Evolutionary conservation across 139 green algal species (phyloP), one percentile per base, ranked within the genome.

Genomic region (Coelastrella sp.): DNA sequence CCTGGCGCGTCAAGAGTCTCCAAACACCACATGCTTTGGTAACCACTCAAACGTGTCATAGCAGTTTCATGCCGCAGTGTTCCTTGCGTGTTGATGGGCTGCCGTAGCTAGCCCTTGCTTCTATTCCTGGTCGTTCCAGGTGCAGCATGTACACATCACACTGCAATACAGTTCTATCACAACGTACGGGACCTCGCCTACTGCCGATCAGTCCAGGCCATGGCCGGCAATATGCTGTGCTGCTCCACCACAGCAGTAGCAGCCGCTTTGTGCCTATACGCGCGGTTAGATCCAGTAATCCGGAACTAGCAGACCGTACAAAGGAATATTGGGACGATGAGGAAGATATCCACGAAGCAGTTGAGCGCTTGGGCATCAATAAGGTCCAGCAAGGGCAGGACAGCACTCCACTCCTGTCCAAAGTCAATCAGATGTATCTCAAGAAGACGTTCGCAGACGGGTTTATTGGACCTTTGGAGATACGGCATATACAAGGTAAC

Each of bases 311-410:
- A 13, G 83, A 88, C 5, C 68, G 66, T n/a, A 88, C 83, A 22
- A n/a, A n/a, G 68, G 83, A 88, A 61, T 73, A 80, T 8, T 88
- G 83, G 83, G 83, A 88, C 22, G 83, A 88, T 22, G 83, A 88
- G 22, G 83, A 88, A 76, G 83, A 88, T 61, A 80, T 88, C 5
- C 54, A 80, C 10, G 66, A 61, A 56, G 83, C 83, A 17, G 83
- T 71, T 47, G 20, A 80, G 56, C 66, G 68, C 32, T 13, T 88
- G 66, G 83, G 83, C 54, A 7, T 61, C 17, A 66, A 47, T 64
- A 87, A 77, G 4, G 47, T 77, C 8, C 83, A 80, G 80, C 80
- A 86, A 68, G 60, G 66, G 3, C 54, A 71, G 68, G 68, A 76
- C 65, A 73, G 54, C 32, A 64, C 16, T 3, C 83, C 83, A 8